Conservation (phyloP, 228 moss, liverwort and hornwort genomes). For the Sphagnum fallax region DNA sequence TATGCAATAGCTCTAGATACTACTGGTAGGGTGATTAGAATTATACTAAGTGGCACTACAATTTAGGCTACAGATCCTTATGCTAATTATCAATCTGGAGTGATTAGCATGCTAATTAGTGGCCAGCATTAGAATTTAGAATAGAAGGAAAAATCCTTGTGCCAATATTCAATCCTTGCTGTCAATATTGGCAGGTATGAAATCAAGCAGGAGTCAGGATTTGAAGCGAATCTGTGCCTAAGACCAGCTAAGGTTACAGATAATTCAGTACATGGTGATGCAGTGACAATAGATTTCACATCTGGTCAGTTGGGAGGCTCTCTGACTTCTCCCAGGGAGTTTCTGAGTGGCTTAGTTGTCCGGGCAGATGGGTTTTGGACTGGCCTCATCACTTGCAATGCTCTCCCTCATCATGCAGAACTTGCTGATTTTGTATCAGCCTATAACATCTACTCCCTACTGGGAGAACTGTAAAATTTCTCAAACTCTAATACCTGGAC, state of each 20-base stretch:
- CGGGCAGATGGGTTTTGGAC: conserved; percentile 41
- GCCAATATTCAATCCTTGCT: no score
- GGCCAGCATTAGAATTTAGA: no score
- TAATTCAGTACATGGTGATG: conserved; percentile 23
- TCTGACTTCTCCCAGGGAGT: conserved; percentile 28
- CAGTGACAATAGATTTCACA: conserved; percentile 37
- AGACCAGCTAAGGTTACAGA: conserved; percentile 33
- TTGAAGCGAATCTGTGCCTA: conserved; percentile 32
- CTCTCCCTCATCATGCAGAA: conserved; percentile 10
- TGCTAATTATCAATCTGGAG: no score
- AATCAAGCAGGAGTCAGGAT: conserved; percentile 1
- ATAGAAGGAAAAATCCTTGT: no score
- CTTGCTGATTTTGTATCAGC: conserved; percentile 35
- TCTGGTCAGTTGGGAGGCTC: conserved; percentile 48
- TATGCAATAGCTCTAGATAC: no score
- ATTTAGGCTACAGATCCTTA: no score
- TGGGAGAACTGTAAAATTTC: conserved; percentile 25
- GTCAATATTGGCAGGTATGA: background rate
- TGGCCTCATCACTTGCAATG: conserved; percentile 34
- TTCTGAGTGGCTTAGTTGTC: conserved; percentile 38
- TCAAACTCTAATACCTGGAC: background rate
- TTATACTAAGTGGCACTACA: no score
- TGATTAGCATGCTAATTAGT: no score
- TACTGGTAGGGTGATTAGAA: no score
- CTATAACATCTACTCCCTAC: conserved; percentile 34